Conservation (phyloP, 2,329 filamentous ascomycete species). For the Trichoderma afroharzianum region DNA sequence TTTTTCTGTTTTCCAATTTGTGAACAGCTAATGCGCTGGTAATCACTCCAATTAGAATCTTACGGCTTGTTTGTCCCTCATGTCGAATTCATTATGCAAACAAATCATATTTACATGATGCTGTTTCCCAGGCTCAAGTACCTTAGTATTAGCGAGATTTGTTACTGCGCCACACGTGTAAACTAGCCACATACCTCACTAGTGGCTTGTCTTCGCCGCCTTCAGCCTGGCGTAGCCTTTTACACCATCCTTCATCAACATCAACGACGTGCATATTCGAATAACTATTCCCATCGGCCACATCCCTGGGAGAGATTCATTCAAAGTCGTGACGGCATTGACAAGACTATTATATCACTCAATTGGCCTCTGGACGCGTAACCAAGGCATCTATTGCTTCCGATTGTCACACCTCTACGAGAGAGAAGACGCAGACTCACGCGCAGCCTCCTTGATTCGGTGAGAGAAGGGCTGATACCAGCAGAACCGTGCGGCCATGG, state of each 20-base stretch:
- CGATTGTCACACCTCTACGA: background rate
- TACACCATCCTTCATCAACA: background rate
- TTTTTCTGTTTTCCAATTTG: no score
- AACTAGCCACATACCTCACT: slow-evolving; percentile 2
- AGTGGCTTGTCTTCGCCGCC: slow-evolving; percentile 1
- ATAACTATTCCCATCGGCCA: background rate
- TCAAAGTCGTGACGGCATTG: background rate
- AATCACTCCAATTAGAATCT: no score
- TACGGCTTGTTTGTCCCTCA: no score
- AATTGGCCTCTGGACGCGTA: background rate
- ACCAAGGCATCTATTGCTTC: background rate
- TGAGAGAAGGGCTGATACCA: background rate
- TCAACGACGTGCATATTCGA: background rate
- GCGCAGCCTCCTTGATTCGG: background rate
- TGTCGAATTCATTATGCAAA: no score
- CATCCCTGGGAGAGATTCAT: background rate
- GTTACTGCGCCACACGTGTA: background rate
- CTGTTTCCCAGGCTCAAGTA: background rate
- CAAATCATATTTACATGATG: background rate
- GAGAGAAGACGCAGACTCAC: background rate
- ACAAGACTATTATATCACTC: background rate
- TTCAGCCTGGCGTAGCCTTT: background rate
- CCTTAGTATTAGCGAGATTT: background rate
- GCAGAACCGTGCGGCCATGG: slow-evolving; percentile 31
- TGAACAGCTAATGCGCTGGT: no score